Percentiles rank a stretch among this genome's conserved stretches.
Evolutionary conservation across 1,139 yeast species (phyloP).

Genomic region (Hanseniaspora uvarum): DNA sequence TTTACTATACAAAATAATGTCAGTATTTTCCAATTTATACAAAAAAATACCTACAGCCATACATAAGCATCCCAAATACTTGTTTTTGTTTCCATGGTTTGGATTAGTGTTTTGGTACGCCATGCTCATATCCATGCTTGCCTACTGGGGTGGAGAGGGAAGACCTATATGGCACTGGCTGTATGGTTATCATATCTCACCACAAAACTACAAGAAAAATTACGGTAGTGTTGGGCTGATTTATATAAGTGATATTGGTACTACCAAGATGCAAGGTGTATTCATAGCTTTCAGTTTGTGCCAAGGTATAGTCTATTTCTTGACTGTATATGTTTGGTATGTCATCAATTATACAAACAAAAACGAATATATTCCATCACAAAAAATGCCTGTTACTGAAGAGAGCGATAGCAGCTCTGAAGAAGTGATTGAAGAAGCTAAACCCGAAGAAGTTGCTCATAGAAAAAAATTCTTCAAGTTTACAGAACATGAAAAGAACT

Average conservation of each 20-base stretch:
- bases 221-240: constrained; percentile 29
- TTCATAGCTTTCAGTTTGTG: constrained; percentile 71
- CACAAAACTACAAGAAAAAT: constrained; percentile 25
- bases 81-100: constrained; percentile 45
- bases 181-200: constrained; percentile 37
- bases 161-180: constrained; percentile 58
- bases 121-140: constrained; percentile 61
- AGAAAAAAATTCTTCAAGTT: constrained; percentile 27
- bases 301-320: constrained; percentile 67
- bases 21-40: background rate
- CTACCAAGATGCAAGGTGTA: constrained; percentile 70
- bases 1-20: constrained; percentile 1
- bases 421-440: background rate
- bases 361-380: background rate
- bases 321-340: constrained; percentile 35
- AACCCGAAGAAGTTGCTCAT: background rate
- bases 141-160: constrained; percentile 71
- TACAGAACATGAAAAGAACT: constrained; percentile 32
- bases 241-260: constrained; percentile 76
- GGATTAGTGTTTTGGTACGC: constrained; percentile 62
- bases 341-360: constrained; percentile 30
- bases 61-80: constrained; percentile 30
- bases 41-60: background rate
- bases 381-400: background rate
- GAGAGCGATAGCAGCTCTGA: background rate